Percentiles rank a stretch among this genome's conserved stretches.
phyloP scores from a whole-genome alignment of 371 early-diverging fungal species.

The Syncephalastrum racemosum region DNA sequence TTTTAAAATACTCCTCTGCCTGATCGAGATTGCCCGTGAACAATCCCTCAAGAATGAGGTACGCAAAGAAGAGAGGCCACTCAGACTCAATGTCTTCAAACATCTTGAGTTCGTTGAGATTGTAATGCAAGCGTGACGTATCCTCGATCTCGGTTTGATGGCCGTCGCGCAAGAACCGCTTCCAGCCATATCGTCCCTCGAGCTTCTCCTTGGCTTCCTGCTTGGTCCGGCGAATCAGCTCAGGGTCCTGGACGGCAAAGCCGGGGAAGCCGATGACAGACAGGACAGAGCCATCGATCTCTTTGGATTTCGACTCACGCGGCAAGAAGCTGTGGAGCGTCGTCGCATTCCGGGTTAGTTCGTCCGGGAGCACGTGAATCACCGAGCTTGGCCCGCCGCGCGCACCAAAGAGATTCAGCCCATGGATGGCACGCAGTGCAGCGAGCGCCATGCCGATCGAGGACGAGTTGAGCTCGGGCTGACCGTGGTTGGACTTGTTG shows the following conservation, averaged over 20 bases:
- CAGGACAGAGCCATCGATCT: conserved; percentile 85
- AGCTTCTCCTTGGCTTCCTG: conserved; percentile 81
- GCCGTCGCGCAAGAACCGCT: conserved; percentile 88
- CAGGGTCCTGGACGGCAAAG: conserved; percentile 79
- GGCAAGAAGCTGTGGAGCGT: conserved; percentile 84
- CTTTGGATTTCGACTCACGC: conserved; percentile 87
- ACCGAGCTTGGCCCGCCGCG: conserved; percentile 80
- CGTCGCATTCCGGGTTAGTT: conserved; percentile 81
- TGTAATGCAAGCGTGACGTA: conserved; percentile 77
- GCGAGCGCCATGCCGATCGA: conserved; percentile 91
- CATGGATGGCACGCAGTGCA: conserved; percentile 86
- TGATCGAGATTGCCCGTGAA: conserved; percentile 70
- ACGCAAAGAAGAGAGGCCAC: conserved; percentile 93
- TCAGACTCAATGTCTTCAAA: conserved; percentile 90
- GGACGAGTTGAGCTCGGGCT: conserved; percentile 85
- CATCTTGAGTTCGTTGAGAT: conserved; percentile 81
- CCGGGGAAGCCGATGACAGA: conserved; percentile 89
- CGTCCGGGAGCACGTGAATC: conserved; percentile 85
- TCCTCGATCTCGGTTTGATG: conserved; percentile 88
- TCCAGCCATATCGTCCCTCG: conserved; percentile 84
- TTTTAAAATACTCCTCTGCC: conserved; percentile 70
- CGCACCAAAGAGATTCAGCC: conserved; percentile 84
- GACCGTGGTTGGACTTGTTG: conserved; percentile 87
- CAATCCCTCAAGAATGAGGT: conserved; percentile 82
- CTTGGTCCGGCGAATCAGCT: conserved; percentile 64